These are phyloP conservation scores for Apiotrichum sp. DNA, from an alignment of 1,284 basidiomycete genomes.

Conservation along the genomic window DNA sequence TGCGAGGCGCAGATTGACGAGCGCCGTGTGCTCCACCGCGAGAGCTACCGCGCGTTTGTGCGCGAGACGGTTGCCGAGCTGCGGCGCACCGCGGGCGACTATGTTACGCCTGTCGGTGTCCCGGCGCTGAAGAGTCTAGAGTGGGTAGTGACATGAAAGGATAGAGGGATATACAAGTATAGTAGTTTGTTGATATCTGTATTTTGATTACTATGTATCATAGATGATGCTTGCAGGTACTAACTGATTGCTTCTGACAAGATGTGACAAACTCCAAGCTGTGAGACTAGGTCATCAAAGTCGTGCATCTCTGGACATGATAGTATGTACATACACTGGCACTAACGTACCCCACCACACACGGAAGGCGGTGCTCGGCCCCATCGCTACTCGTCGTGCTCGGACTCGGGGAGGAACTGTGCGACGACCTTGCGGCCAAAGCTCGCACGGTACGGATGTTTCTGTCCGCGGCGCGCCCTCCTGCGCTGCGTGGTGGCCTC, in stretches of 20 bases:
- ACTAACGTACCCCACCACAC: no score
- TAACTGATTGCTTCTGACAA: no score
- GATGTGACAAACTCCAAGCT: no score
- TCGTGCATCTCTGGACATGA: no score
- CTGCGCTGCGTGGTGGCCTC: neutral
- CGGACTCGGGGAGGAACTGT: neutral
- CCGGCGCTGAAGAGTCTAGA: conserved; percentile 22
- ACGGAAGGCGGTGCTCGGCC: no score
- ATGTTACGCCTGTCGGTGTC: conserved; percentile 20
- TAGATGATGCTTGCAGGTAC: no score
- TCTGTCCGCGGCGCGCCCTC: neutral
- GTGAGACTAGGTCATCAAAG: no score
- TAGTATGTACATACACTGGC: no score
- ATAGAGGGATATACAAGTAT: no score
- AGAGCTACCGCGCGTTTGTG: conserved; percentile 30
- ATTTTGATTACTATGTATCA: no score
- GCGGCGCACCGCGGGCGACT: conserved; percentile 20
- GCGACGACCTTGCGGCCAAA: neutral
- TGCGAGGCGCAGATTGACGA: conserved; percentile 18
- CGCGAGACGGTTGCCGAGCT: conserved; percentile 20
- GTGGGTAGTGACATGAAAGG: neutral
- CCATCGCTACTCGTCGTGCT: neutral
- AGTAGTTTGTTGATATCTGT: no score
- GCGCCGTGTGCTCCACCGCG: conserved; percentile 25
- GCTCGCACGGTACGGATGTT: neutral